Conservation (phyloP, 176 grass and related monocot genomes). For the Guadua angustifolia region DNA sequence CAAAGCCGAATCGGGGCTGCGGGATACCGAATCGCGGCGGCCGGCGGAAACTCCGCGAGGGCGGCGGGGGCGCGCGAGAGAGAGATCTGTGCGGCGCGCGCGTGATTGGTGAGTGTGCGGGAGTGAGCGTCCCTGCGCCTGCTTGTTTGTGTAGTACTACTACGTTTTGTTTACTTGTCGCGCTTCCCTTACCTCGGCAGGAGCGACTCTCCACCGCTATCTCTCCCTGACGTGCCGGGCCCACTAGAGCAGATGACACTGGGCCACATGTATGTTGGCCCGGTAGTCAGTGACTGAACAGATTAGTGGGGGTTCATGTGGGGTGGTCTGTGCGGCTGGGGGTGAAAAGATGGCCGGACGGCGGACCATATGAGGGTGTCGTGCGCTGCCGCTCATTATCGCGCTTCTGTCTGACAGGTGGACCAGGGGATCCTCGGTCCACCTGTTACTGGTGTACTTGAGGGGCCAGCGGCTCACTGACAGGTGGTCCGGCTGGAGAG, state of each 20-base stretch:
- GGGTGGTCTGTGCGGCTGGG: not conserved
- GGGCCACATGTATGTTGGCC: fast-evolving
- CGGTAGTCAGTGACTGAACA: not conserved
- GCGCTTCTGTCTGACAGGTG: not conserved
- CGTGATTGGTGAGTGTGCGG: not conserved
- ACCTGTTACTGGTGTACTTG: not conserved
- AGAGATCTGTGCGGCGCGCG: conserved; percentile 26
- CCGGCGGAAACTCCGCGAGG: not conserved
- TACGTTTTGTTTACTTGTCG: conserved; percentile 36
- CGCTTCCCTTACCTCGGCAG: conserved; percentile 14
- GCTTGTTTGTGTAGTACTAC: not conserved
- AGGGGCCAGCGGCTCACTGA: fast-evolving
- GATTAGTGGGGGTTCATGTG: not conserved
- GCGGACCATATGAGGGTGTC: not conserved
- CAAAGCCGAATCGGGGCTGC: not conserved
- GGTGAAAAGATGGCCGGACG: conserved; percentile 25
- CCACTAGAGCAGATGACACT: not conserved
- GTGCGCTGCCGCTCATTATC: conserved; percentile 29
- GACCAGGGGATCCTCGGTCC: fast-evolving
- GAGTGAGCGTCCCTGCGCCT: conserved; percentile 13
- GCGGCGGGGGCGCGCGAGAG: not conserved
- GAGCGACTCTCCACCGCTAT: not conserved
- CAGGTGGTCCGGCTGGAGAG: not conserved
- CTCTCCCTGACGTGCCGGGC: fast-evolving
- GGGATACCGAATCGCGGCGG: conserved; percentile 18